A percentile compares a stretch with the other conserved stretches of the same genome.
phyloP scores from a whole-genome alignment of 2,329 filamentous ascomycete species.

The Pleomassaria siparia region DNA sequence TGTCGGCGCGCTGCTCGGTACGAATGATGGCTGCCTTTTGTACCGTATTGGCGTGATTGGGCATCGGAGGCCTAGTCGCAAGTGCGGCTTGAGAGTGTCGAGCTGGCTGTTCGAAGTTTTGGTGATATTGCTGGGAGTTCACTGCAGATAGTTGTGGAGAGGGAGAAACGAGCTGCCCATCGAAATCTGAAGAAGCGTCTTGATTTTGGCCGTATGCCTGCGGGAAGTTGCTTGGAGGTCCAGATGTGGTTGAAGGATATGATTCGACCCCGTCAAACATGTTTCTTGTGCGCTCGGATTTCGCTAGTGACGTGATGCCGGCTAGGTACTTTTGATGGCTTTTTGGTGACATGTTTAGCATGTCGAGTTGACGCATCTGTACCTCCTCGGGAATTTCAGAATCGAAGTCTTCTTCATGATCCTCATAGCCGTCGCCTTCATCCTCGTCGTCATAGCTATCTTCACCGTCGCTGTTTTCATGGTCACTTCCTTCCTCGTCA shows the following conservation, averaged over 20 bases:
- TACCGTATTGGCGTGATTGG: background rate
- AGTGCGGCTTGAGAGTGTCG: constrained; percentile 7
- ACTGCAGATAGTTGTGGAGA: constrained; percentile 12
- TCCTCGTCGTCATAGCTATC: constrained; percentile 12
- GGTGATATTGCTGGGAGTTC: constrained; percentile 8
- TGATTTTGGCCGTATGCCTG: constrained; percentile 18
- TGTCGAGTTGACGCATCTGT: background rate
- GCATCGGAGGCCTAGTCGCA: background rate
- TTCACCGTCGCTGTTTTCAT: constrained; percentile 6
- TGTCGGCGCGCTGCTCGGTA: background rate
- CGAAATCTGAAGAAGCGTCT: constrained; percentile 10
- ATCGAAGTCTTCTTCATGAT: constrained; percentile 6
- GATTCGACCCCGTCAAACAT: constrained; percentile 33
- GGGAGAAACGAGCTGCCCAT: constrained; percentile 7
- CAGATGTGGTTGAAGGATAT: constrained; percentile 43
- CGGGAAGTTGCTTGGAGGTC: constrained; percentile 16
- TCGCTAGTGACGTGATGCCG: too few species aligned
- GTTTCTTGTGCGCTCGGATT: background rate
- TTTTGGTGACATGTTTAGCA: constrained; percentile 2
- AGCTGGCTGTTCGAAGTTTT: constrained; percentile 7
- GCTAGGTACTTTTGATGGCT: constrained; percentile 8
- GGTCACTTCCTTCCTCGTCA: constrained; percentile 9
- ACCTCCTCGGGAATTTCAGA: too few species aligned
- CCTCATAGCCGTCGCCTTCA: background rate
- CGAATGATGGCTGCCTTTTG: background rate